Conservation (phyloP, 2,329 filamentous ascomycete species). For the Cylindrodendrum hubeiense region DNA sequence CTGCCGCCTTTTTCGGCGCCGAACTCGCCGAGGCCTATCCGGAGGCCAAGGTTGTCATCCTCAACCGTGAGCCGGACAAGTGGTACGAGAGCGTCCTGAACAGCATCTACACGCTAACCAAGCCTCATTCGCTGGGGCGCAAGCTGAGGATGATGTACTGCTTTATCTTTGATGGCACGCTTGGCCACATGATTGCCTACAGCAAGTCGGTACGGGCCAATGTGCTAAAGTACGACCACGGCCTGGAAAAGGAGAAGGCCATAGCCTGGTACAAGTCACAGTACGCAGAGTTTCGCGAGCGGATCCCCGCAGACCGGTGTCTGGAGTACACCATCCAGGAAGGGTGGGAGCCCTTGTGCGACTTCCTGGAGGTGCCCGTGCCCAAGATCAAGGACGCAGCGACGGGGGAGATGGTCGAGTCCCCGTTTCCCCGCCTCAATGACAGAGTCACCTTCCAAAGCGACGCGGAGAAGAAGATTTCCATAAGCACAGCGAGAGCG, state of each 20-base stretch:
- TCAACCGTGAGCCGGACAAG: constrained; percentile 54
- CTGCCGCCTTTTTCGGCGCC: constrained; percentile 64
- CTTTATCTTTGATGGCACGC: constrained; percentile 42
- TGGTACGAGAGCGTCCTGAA: constrained; percentile 48
- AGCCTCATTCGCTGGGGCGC: constrained; percentile 32
- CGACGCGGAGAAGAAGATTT: constrained; percentile 21
- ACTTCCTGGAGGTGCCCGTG: constrained; percentile 52
- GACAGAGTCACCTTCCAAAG: constrained; percentile 44
- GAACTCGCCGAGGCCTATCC: constrained; percentile 51
- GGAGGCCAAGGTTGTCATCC: constrained; percentile 54
- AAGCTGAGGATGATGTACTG: constrained; percentile 47
- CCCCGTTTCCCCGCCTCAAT: constrained; percentile 50
- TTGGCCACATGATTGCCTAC: constrained; percentile 45
- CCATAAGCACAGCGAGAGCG: constrained; percentile 37
- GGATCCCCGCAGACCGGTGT: constrained; percentile 49
- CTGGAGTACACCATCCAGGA: constrained; percentile 55
- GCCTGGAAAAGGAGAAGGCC: constrained; percentile 51
- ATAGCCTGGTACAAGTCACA: constrained; percentile 52
- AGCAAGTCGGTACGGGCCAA: constrained; percentile 41
- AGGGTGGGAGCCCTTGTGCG: constrained; percentile 57
- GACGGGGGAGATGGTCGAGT: constrained; percentile 47
- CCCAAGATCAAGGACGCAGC: constrained; percentile 48
- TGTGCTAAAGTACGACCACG: constrained; percentile 47
- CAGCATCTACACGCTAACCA: constrained; percentile 48
- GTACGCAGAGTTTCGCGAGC: constrained; percentile 52